phyloP scores from a whole-genome alignment of 2,329 filamentous ascomycete species.

The Talaromyces sp. region DNA sequence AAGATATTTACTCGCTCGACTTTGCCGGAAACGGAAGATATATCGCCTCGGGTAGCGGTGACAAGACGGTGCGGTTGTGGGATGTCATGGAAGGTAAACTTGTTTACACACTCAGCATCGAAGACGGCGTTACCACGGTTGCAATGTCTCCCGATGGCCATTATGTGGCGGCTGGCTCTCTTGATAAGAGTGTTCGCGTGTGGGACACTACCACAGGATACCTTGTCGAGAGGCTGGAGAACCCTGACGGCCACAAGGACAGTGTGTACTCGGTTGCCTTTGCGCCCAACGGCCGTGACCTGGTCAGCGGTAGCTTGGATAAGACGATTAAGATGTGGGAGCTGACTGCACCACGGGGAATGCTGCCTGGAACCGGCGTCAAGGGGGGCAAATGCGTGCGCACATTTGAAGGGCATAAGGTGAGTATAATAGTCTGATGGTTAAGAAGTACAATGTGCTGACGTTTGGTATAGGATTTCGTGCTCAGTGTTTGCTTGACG shows the following conservation, averaged over 20 bases:
- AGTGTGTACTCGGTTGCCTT: constrained; percentile 96
- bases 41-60: constrained; percentile 92
- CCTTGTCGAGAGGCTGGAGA: constrained; percentile 86
- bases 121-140: constrained; percentile 95
- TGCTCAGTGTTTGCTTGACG: constrained; percentile 89
- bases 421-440: constrained; percentile 38
- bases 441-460: constrained; percentile 1
- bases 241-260: constrained; percentile 90
- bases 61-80: constrained; percentile 92
- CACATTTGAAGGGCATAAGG: constrained; percentile 95
- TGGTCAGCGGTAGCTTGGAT: constrained; percentile 91
- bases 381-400: constrained; percentile 92
- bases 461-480: constrained; percentile 67
- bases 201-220: constrained; percentile 88
- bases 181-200: constrained; percentile 96
- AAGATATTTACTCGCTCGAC: constrained; percentile 96
- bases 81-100: constrained; percentile 82
- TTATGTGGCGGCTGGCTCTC: constrained; percentile 86
- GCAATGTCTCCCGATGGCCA: constrained; percentile 94
- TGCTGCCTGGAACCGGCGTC: constrained; percentile 59
- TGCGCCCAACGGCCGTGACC: constrained; percentile 83
- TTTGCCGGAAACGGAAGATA: constrained; percentile 90
- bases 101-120: constrained; percentile 80
- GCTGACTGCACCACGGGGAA: constrained; percentile 65
- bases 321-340: constrained; percentile 99